Conservation (phyloP, 2,329 filamentous ascomycete species). For the Graphilbum ipis-grandicollis region DNA sequence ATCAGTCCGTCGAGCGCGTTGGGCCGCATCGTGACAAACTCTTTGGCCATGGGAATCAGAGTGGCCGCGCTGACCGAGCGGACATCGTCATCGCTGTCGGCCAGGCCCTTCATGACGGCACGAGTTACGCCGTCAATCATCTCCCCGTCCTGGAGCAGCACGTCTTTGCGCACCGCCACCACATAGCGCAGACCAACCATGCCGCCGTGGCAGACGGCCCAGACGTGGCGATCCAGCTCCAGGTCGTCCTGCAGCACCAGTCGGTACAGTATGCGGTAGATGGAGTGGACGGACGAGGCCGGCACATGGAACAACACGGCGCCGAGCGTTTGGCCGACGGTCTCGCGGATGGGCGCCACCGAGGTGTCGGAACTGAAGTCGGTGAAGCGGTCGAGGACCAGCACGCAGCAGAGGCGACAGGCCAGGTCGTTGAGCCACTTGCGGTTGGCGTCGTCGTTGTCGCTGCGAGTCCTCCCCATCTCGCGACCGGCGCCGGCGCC, state of each 20-base stretch:
- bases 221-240: slow-evolving; percentile 54
- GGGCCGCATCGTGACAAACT: slow-evolving; percentile 77
- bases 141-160: slow-evolving; percentile 64
- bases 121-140: slow-evolving; percentile 87
- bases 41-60: slow-evolving; percentile 84
- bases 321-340: slow-evolving; percentile 83
- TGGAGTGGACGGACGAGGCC: slow-evolving; percentile 58
- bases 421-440: slow-evolving; percentile 86
- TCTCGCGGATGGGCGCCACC: slow-evolving; percentile 89
- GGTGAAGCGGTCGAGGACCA: slow-evolving; percentile 94
- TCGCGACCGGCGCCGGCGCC: slow-evolving; percentile 71
- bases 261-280: slow-evolving; percentile 69
- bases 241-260: slow-evolving; percentile 87
- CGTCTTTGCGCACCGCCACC: slow-evolving; percentile 83
- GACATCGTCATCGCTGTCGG: slow-evolving; percentile 85
- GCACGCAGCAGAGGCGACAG: slow-evolving; percentile 85
- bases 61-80: slow-evolving; percentile 96
- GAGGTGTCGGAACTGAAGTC: slow-evolving; percentile 97
- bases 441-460: slow-evolving; percentile 68
- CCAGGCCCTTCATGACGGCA: slow-evolving; percentile 88
- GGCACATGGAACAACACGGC: slow-evolving; percentile 76
- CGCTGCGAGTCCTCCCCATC: slow-evolving; percentile 47
- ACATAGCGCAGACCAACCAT: slow-evolving; percentile 96
- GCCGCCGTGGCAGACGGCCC: slow-evolving; percentile 93
- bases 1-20: slow-evolving; percentile 65